A percentile compares a stretch with the other conserved stretches of the same genome.
Evolutionary conservation across 352 stramenopile species (phyloP).

Genomic region (Pythium apleroticum): DNA sequence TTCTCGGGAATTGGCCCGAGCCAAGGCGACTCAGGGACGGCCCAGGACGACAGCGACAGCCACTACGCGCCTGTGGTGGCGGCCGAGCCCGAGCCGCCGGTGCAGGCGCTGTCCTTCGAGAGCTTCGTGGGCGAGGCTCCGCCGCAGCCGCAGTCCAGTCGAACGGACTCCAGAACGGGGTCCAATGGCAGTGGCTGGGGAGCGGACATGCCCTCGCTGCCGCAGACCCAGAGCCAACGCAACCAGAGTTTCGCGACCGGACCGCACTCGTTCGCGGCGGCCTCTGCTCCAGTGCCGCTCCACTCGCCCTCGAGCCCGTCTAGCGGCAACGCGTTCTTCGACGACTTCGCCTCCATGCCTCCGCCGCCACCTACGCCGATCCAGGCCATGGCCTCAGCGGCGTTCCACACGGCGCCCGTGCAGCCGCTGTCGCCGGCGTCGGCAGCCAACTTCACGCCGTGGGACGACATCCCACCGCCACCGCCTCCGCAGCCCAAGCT

Average conservation of each 20-base stretch:
- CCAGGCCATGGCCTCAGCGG: background rate
- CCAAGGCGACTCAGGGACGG: background rate
- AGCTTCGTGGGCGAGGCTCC: constrained; percentile 53
- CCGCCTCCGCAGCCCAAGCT: constrained; percentile 17
- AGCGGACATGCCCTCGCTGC: constrained; percentile 17
- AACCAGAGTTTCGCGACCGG: background rate
- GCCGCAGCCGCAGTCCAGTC: background rate
- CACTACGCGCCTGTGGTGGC: background rate
- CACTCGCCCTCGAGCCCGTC: constrained; percentile 11
- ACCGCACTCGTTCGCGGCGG: background rate
- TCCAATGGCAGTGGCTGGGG: background rate
- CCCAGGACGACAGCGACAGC: background rate
- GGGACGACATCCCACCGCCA: constrained; percentile 39
- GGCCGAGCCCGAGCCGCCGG: constrained; percentile 17
- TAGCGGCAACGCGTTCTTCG: constrained; percentile 9
- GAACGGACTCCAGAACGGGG: background rate
- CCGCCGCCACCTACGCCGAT: background rate
- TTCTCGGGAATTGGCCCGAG: constrained; percentile 15
- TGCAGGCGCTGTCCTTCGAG: constrained; percentile 60
- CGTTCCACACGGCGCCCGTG: constrained; percentile 20
- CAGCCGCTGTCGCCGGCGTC: constrained; percentile 16
- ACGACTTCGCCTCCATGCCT: constrained; percentile 10
- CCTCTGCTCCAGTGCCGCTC: background rate
- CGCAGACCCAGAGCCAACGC: background rate
- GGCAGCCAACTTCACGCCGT: constrained; percentile 28